Evolutionary conservation across 139 green algal species (phyloP).

Genomic region (Zygnema circumcarinatum): DNA sequence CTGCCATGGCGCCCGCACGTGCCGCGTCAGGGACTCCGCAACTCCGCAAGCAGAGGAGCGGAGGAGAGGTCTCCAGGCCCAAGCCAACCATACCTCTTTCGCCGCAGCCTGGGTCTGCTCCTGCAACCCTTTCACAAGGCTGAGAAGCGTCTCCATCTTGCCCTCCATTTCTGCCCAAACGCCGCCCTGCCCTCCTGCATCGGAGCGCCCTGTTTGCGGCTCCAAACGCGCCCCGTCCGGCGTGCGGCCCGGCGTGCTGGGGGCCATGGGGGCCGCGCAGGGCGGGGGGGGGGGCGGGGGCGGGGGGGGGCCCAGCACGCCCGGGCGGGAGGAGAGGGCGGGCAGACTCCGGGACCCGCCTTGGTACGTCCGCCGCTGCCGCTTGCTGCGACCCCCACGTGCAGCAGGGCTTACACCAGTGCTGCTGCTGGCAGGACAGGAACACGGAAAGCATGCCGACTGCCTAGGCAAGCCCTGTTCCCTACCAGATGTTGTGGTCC

Average conservation of each 20-base stretch:
- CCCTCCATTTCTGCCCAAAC: background rate
- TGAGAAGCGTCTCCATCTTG: background rate
- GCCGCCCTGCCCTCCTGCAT: background rate
- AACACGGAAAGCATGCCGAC: background rate
- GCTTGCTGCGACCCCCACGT: background rate
- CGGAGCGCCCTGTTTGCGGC: background rate
- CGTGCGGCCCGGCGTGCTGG: background rate
- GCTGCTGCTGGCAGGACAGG: background rate
- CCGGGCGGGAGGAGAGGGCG: background rate
- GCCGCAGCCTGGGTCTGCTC: too few relatives aligned
- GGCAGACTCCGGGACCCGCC: background rate
- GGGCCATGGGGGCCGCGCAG: background rate
- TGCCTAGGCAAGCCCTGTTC: background rate
- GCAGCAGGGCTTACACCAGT: background rate
- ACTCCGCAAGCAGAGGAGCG: background rate
- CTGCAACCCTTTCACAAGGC: background rate
- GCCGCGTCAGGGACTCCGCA: background rate
- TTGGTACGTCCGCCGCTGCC: background rate
- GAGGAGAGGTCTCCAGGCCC: background rate
- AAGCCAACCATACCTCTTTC: too few relatives aligned
- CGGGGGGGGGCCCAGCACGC: background rate
- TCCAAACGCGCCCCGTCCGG: background rate
- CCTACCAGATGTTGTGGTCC: constrained; percentile 17
- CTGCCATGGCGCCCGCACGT: too few relatives aligned
- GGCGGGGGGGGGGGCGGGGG: too few relatives aligned